Conservation (phyloP, 108 stramenopile genomes). For the Stephanodiscus triporus region DNA sequence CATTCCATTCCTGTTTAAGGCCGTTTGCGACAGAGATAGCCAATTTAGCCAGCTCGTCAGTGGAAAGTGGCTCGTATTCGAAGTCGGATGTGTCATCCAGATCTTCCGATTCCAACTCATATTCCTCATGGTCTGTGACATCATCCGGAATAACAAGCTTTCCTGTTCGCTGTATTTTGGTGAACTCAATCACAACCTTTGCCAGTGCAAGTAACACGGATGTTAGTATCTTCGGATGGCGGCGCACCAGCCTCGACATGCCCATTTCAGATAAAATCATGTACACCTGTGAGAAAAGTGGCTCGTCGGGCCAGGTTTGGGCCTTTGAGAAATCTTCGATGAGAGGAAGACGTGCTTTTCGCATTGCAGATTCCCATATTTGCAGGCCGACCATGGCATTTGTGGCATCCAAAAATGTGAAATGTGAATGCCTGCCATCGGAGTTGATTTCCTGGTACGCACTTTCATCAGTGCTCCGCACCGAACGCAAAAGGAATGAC, state of each 20-base stretch:
- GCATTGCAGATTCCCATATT: slow-evolving; percentile 25
- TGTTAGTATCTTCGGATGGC: slow-evolving; percentile 65
- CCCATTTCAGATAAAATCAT: slow-evolving; percentile 45
- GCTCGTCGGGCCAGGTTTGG: slow-evolving; percentile 62
- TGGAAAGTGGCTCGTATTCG: slow-evolving; percentile 25
- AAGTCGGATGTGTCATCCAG: slow-evolving; percentile 27
- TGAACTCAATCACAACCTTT: slow-evolving; percentile 50
- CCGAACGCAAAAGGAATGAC: slow-evolving; percentile 40
- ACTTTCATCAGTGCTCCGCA: no score
- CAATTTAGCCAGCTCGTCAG: slow-evolving; percentile 34
- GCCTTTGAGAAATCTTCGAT: slow-evolving; percentile 15
- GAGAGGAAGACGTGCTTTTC: slow-evolving; percentile 30
- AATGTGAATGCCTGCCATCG: slow-evolving; percentile 4
- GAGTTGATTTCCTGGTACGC: no score
- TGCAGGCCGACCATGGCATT: slow-evolving; percentile 28
- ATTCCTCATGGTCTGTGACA: slow-evolving; percentile 24
- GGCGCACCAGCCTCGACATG: slow-evolving; percentile 61
- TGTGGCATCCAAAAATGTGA: slow-evolving; percentile 31
- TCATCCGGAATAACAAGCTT: slow-evolving; percentile 15
- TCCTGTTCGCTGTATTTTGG: slow-evolving; percentile 13
- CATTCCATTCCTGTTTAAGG: slow-evolving; percentile 53
- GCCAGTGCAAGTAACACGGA: slow-evolving; percentile 56
- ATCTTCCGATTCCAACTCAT: slow-evolving; percentile 23
- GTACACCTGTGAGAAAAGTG: slow-evolving; percentile 52
- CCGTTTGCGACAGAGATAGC: slow-evolving; percentile 49